Conservation (phyloP, 805 yeast genomes). For the Lachancea thermotolerans region DNA sequence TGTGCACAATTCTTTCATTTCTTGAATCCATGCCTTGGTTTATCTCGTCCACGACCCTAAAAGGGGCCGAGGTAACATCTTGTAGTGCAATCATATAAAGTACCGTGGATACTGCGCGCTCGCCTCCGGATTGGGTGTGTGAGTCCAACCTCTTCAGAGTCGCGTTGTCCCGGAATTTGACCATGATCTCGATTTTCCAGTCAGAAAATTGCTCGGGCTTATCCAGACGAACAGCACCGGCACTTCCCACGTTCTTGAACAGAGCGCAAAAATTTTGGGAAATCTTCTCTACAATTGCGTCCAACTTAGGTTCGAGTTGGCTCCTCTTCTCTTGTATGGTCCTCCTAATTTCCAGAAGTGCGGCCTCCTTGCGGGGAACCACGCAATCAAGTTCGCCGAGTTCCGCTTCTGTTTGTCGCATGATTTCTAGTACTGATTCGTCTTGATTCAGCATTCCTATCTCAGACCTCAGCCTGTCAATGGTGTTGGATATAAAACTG, state of each 20-base stretch:
- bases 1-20: conserved; percentile 83
- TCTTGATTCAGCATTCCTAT: conserved; percentile 33
- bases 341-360: conserved; percentile 25
- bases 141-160: conserved; percentile 66
- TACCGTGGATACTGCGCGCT: conserved; percentile 90
- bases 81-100: conserved; percentile 86
- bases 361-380: conserved; percentile 18
- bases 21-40: conserved; percentile 98
- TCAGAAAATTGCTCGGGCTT: conserved; percentile 46
- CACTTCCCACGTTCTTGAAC: conserved; percentile 73
- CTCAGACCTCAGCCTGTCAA: conserved; percentile 44
- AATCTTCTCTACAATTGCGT: conserved; percentile 45
- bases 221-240: conserved; percentile 67
- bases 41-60: conserved; percentile 94
- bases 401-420: conserved; percentile 26
- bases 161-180: conserved; percentile 75
- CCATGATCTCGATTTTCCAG: conserved; percentile 81
- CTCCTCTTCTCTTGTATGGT: conserved; percentile 35
- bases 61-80: conserved; percentile 81
- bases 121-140: conserved; percentile 97
- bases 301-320: conserved; percentile 59
- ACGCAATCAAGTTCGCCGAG: conserved; percentile 17
- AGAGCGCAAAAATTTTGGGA: conserved; percentile 59
- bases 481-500: conserved; percentile 32
- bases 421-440: conserved; percentile 32